Base-by-base conservation (phyloP, 768 basidiomycete species). In the Serendipita sp. region DNA sequence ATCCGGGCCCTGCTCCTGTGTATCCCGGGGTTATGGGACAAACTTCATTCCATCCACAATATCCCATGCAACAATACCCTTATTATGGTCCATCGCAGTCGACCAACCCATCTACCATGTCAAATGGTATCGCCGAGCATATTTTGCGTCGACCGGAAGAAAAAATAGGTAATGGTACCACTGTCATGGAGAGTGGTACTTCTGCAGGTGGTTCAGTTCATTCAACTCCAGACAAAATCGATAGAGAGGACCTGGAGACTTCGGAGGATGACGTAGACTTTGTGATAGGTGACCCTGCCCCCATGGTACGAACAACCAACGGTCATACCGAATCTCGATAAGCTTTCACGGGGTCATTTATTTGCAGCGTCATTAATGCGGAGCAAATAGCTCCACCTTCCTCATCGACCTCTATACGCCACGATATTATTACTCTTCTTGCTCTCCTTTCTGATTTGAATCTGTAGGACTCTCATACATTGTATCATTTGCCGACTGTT, bases 261-360 rank as follows among this genome's bases (percentile, higher is more conserved):
- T 60, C 55, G n/a, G 55, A 60, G 55, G 55, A 60, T n/a, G 55
- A 60, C 36, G 55, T 60, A n/a, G 55, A 29, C 16, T 60, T 60
- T 36, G 27, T 60, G 16, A 60, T 60, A 29, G 55, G 55, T n/a
- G 55, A 60, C 18, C 55, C 55, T 11, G 16, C 27, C 23, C 55
- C 55, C 36, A 60, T 60, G 55, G 29, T 33, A 4, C 55, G 55
- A 31, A 11, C 55, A 8, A n/a, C 55, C 55, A 23, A 18, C 27
- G 36, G 55, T 33, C 55, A 8, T 18, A 36, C 36, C 16, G 55
- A 60, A 60, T 60, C 55, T 29, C 23, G 29, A 50, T 50, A 50
- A n/a, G 6, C 48, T 18, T n/a, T 40, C 40, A 13, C 40, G 5
- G 40, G 13, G 5, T 5, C 40, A 0, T 5, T 40, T 40, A 13